Conservation (phyloP, 225 moss, liverwort and hornwort species). For the Lunularia cruciata region DNA sequence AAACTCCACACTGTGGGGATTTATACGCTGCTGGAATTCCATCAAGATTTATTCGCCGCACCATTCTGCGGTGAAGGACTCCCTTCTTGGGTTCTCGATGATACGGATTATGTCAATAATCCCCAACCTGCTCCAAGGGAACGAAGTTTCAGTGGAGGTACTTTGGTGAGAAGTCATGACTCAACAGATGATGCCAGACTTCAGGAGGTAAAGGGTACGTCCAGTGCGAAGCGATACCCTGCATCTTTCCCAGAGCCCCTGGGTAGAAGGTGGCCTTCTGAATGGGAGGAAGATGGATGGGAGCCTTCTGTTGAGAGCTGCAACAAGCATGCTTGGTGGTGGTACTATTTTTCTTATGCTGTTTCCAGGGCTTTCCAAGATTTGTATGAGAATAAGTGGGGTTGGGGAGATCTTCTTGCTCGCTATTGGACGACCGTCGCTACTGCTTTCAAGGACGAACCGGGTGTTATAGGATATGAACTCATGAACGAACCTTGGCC, state of each 20-base stretch:
- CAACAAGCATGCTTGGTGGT: conserved; percentile 64
- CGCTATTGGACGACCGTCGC: conserved; percentile 55
- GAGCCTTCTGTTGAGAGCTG: conserved; percentile 66
- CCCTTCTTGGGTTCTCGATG: conserved; percentile 72
- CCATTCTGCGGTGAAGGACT: conserved; percentile 80
- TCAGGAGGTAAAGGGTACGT: neutral
- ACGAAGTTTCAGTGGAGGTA: neutral
- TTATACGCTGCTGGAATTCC: conserved; percentile 71
- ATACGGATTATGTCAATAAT: conserved; percentile 3
- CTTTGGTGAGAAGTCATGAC: too few relatives aligned
- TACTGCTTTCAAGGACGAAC: conserved; percentile 49
- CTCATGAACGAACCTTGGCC: conserved; percentile 90
- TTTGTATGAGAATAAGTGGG: conserved; percentile 71
- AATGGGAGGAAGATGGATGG: conserved; percentile 45
- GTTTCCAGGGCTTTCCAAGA: conserved; percentile 81
- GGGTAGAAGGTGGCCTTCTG: conserved; percentile 57
- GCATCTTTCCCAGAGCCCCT: conserved; percentile 82
- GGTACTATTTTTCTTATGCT: conserved; percentile 78
- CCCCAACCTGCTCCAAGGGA: neutral
- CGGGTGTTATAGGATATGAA: conserved; percentile 75
- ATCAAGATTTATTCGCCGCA: conserved; percentile 72
- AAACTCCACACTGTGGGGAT: conserved; percentile 74
- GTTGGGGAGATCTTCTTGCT: conserved; percentile 47
- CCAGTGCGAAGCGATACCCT: conserved; percentile 28
- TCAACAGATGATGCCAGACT: too few relatives aligned